These are phyloP conservation scores for Zoysia pacifica DNA, from an alignment of 176 grass and related monocot genomes.

Conservation along the genomic window DNA sequence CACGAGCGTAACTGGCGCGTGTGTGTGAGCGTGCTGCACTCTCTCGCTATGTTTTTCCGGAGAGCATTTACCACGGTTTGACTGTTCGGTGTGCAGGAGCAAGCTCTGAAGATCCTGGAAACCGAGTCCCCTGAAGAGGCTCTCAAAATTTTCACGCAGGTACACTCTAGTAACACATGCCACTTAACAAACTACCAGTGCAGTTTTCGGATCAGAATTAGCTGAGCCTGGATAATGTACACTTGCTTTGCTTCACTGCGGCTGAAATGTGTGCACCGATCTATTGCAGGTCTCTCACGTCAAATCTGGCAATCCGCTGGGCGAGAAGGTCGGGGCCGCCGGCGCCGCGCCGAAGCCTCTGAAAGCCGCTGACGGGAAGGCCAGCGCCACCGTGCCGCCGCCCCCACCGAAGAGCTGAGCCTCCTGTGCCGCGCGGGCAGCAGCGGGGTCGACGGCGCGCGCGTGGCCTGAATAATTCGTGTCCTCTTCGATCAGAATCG, in stretches of 20 bases:
- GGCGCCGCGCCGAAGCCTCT: neutral
- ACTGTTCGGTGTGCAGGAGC: constrained; percentile 30
- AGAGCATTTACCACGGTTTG: constrained; percentile 31
- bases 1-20: too few relatives aligned
- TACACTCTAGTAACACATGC: neutral
- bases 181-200: too few relatives aligned
- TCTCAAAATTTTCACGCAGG: constrained; percentile 36
- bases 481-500: neutral
- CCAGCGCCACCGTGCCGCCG: neutral
- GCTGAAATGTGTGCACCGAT: neutral
- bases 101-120: constrained; percentile 44
- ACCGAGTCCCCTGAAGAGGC: constrained; percentile 39
- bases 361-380: neutral
- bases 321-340: neutral
- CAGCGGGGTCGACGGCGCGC: too few relatives aligned
- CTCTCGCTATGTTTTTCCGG: too few relatives aligned
- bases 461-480: neutral
- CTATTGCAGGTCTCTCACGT: neutral
- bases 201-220: too few relatives aligned
- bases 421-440: too few relatives aligned
- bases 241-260: neutral
- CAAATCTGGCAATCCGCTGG: neutral
- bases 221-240: neutral
- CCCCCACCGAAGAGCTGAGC: neutral
- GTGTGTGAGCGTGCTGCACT: neutral